Evolutionary conservation across 495 filamentous ascomycete genomes (phyloP).

Genomic region (Aspergillus affinis): DNA sequence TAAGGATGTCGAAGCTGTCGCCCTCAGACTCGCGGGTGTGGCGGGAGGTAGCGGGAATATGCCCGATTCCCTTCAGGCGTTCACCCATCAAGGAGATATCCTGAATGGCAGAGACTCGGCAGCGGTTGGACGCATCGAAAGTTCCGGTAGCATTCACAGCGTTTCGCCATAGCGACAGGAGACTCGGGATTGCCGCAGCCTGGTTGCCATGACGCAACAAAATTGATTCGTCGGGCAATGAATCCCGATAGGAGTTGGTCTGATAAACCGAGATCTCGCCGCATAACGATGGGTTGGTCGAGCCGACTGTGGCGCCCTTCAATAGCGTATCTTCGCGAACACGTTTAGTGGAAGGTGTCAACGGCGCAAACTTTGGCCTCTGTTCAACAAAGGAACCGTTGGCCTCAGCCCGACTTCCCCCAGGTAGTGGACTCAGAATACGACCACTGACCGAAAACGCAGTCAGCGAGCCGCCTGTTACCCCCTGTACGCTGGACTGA

Average conservation of each 20-base stretch:
- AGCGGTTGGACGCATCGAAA: slow-evolving; percentile 47
- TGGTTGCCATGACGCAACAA: slow-evolving; percentile 67
- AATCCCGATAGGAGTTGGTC: slow-evolving; percentile 44
- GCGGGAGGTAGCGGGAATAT: slow-evolving; percentile 46
- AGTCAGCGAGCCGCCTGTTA: slow-evolving; percentile 63
- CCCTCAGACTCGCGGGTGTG: slow-evolving; percentile 39
- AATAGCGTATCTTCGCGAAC: slow-evolving; percentile 56
- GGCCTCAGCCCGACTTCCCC: slow-evolving; percentile 32
- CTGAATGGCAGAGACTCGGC: slow-evolving; percentile 43
- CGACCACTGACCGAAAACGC: slow-evolving; percentile 70
- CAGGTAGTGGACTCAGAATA: slow-evolving; percentile 44
- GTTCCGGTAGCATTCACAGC: slow-evolving; percentile 60
- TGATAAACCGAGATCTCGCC: slow-evolving; percentile 67
- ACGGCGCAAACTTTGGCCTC: slow-evolving; percentile 66
- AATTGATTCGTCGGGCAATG: slow-evolving; percentile 60
- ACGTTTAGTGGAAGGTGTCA: slow-evolving; percentile 80
- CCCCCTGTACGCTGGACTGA: slow-evolving; percentile 54
- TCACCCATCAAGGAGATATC: slow-evolving; percentile 64
- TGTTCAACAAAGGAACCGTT: slow-evolving; percentile 39
- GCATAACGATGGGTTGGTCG: slow-evolving; percentile 36
- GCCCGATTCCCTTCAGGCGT: slow-evolving; percentile 56
- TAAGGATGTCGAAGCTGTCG: slow-evolving; percentile 56
- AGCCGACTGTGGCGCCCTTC: slow-evolving; percentile 37
- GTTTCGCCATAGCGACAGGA: slow-evolving; percentile 68
- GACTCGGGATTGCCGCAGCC: slow-evolving; percentile 60